Evolutionary conservation across 164 flowering plant genomes (phyloP).

Genomic region (Malania oleifera): DNA sequence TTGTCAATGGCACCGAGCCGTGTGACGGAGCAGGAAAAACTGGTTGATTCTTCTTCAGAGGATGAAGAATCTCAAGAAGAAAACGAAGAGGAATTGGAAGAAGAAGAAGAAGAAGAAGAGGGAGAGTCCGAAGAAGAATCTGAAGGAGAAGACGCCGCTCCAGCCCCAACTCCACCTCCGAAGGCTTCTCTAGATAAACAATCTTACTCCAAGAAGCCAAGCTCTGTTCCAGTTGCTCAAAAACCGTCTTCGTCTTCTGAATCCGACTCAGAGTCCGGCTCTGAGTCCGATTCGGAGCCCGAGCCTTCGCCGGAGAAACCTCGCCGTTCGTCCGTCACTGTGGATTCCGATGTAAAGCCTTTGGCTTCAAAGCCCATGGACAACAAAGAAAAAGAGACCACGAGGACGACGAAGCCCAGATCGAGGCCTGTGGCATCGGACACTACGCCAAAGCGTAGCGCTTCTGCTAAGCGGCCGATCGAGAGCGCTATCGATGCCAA

Average conservation of each 20-base stretch:
- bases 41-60: slow-evolving; percentile 18
- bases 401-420: slow-evolving; percentile 10
- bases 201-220: background rate
- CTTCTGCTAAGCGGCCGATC: slow-evolving; percentile 12
- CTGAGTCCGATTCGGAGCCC: slow-evolving; percentile 23
- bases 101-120: background rate
- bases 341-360: slow-evolving; percentile 21
- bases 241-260: slow-evolving; percentile 8
- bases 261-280: slow-evolving; percentile 12
- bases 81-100: slow-evolving; percentile 11
- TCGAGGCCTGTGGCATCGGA: slow-evolving; percentile 8
- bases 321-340: background rate
- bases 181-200: slow-evolving; percentile 3
- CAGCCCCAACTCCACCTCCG: background rate
- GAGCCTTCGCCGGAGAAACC: slow-evolving; percentile 5
- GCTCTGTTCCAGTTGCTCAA: background rate
- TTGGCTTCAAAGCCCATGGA: slow-evolving; percentile 38
- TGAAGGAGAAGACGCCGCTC: background rate
- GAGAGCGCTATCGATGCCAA: slow-evolving; percentile 3
- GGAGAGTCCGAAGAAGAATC: background rate
- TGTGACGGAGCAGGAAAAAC: slow-evolving; percentile 15
- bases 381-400: background rate
- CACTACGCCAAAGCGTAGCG: slow-evolving; percentile 8
- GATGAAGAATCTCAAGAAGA: slow-evolving; percentile 14
- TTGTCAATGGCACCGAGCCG: slow-evolving; percentile 26